Evolutionary conservation across 345 rosid genomes (phyloP).

Genomic region (Eutrema heterophyllum): DNA sequence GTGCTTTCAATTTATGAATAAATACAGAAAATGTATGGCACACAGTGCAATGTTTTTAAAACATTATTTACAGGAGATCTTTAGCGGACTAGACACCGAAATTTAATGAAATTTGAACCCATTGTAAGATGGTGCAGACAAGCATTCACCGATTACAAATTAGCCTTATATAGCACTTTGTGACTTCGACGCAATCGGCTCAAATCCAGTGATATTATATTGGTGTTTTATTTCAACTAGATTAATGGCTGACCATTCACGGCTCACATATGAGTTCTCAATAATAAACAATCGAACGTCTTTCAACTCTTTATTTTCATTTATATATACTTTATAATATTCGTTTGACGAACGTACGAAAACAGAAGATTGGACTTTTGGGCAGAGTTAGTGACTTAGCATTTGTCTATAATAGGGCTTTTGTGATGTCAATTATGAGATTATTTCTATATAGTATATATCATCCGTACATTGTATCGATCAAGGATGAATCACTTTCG

Average conservation of each 20-base stretch:
- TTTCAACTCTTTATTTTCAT: not conserved
- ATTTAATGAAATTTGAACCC: constrained; percentile 10
- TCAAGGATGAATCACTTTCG: constrained; percentile 8
- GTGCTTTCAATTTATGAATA: not conserved
- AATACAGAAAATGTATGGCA: not conserved
- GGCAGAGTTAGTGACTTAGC: not conserved
- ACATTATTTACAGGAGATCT: not conserved
- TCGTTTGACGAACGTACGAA: not conserved
- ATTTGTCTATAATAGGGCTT: not conserved
- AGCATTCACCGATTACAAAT: not conserved
- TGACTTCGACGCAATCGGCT: not conserved
- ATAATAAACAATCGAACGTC: not conserved
- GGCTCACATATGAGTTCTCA: not conserved
- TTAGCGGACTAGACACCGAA: not conserved
- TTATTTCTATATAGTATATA: not conserved
- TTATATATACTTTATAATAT: not conserved
- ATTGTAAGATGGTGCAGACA: constrained; percentile 14
- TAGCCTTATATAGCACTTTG: not conserved
- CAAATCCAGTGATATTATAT: not conserved
- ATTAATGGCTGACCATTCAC: not conserved
- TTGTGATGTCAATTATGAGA: not conserved
- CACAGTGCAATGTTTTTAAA: constrained; percentile 10
- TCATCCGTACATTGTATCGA: constrained; percentile 6
- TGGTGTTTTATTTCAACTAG: not conserved
- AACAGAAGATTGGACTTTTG: not conserved